phyloP scores from a whole-genome alignment of 257 asterid genomes.

The Henckelia pumila region DNA sequence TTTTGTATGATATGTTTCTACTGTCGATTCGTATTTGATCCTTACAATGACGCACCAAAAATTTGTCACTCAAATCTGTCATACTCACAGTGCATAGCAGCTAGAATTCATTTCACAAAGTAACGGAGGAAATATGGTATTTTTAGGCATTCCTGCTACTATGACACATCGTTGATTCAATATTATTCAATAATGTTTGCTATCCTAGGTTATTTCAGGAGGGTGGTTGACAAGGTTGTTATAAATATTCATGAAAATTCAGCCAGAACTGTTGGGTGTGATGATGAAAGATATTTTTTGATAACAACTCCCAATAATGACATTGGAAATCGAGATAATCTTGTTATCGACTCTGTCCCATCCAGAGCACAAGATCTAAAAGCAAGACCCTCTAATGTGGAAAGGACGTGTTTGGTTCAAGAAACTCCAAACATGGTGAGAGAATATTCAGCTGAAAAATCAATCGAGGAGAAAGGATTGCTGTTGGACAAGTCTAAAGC shows the following conservation, averaged over 20 bases:
- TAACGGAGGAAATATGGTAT: constrained; percentile 9
- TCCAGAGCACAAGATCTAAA: constrained; percentile 31
- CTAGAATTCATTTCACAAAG: constrained; percentile 1
- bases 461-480: constrained; percentile 27
- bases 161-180: constrained; percentile 15
- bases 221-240: constrained; percentile 28
- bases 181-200: constrained; percentile 16
- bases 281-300: constrained; percentile 25
- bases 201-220: constrained; percentile 40
- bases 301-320: constrained; percentile 21
- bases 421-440: constrained; percentile 23
- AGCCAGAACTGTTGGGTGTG: constrained; percentile 28
- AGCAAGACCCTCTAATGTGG: constrained; percentile 11
- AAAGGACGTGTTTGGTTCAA: background rate
- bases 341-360: constrained; percentile 17
- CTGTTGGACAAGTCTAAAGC: constrained; percentile 23
- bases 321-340: constrained; percentile 24
- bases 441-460: constrained; percentile 24
- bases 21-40: background rate
- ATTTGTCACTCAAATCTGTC: background rate
- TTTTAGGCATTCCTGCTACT: constrained; percentile 5
- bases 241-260: constrained; percentile 26
- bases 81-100: background rate
- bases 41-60: background rate
- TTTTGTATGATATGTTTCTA: constrained; percentile 10